These are phyloP conservation scores for Termitomyces sp. DNA, from an alignment of 1,284 basidiomycete species.

Conservation along the genomic window DNA sequence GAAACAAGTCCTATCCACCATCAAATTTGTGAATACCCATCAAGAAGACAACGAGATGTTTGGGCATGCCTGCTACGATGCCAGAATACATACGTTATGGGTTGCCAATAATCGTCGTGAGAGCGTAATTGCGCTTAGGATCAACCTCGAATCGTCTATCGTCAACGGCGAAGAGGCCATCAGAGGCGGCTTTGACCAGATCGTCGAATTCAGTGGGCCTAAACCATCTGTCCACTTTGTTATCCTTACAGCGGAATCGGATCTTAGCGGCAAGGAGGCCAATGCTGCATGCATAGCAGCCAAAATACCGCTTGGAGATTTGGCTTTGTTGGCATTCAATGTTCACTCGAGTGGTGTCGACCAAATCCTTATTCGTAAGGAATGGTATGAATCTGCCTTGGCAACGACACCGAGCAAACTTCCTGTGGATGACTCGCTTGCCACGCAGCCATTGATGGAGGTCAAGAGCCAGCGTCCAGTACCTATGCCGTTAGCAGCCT, in stretches of 20 bases:
- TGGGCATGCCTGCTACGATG: constrained; percentile 77
- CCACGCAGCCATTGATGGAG: constrained; percentile 18
- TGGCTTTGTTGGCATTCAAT: constrained; percentile 77
- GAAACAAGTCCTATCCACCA: constrained; percentile 67
- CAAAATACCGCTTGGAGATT: constrained; percentile 66
- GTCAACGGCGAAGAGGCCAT: constrained; percentile 53
- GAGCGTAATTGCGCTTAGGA: constrained; percentile 73
- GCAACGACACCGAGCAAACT: constrained; percentile 52
- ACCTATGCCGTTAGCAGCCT: constrained; percentile 4
- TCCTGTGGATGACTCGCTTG: constrained; percentile 42
- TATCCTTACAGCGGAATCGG: constrained; percentile 73
- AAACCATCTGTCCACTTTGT: constrained; percentile 83
- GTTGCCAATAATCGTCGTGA: constrained; percentile 77
- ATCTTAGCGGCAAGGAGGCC: constrained; percentile 73
- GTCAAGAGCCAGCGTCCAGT: constrained; percentile 15
- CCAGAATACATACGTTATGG: constrained; percentile 77
- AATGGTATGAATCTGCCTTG: constrained; percentile 72
- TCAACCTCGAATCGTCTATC: constrained; percentile 59
- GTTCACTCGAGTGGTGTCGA: constrained; percentile 80
- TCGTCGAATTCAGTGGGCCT: constrained; percentile 76
- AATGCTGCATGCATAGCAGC: constrained; percentile 76
- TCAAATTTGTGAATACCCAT: constrained; percentile 67
- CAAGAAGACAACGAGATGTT: constrained; percentile 77
- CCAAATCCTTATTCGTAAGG: constrained; percentile 75
- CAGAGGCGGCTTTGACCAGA: constrained; percentile 67